phyloP scores from a whole-genome alignment of 2,329 filamentous ascomycete genomes.

The Fusarium globosum region DNA sequence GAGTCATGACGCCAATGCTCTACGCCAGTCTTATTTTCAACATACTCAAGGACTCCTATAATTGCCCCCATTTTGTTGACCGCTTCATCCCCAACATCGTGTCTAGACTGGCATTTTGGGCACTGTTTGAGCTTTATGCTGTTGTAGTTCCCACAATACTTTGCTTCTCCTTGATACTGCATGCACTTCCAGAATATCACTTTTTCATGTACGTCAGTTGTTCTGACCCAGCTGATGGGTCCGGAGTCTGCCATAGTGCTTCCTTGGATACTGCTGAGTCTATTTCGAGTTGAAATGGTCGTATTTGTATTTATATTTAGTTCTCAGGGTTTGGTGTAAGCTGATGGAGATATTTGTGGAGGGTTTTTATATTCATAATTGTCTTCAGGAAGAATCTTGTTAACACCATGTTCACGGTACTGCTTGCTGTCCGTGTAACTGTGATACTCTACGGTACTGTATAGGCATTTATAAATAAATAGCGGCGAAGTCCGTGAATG shows the following conservation, averaged over 20 bases:
- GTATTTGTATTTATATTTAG: not conserved
- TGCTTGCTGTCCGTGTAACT: not conserved
- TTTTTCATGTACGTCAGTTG: not conserved
- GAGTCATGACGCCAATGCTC: conserved; percentile 12
- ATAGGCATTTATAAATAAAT: not conserved
- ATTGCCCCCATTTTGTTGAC: not conserved
- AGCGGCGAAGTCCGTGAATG: not conserved
- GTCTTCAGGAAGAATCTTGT: no score
- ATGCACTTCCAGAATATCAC: conserved; percentile 8
- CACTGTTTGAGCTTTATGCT: conserved; percentile 2
- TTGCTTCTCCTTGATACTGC: not conserved
- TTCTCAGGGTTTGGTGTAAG: not conserved
- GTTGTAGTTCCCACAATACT: not conserved
- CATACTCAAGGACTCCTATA: conserved; percentile 2
- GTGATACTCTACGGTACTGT: not conserved
- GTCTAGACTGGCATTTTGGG: not conserved
- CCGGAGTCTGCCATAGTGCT: not conserved
- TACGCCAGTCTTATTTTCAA: not conserved
- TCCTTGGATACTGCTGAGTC: not conserved
- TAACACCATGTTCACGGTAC: not conserved
- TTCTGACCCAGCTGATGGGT: not conserved
- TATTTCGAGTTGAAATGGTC: no score
- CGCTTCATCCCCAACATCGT: conserved; percentile 3
- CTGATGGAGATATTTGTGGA: no score
- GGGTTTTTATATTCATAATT: not conserved